phyloP scores from a whole-genome alignment of 176 grass and related monocot species.

The Rhynchospora pubera region DNA sequence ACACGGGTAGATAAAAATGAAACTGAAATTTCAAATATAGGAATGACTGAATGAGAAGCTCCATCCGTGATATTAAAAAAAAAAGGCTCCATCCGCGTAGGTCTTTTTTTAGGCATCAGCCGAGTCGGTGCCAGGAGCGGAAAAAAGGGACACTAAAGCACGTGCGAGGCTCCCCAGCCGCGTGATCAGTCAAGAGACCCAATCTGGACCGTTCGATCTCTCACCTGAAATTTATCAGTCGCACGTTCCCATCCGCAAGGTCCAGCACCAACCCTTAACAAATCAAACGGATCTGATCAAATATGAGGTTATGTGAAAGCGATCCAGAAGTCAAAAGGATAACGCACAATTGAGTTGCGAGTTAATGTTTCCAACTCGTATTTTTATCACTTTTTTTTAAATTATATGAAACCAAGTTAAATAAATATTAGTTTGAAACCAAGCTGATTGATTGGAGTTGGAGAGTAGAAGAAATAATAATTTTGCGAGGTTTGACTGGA shows the following conservation, averaged over 20 bases:
- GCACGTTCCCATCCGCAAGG: not conserved
- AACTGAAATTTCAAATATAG: too few relatives aligned
- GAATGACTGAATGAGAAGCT: too few relatives aligned
- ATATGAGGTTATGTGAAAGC: not conserved
- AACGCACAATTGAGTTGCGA: not conserved
- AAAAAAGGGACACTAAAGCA: not conserved
- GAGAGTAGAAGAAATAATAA: not conserved
- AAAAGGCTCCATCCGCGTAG: too few relatives aligned
- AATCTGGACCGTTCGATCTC: slow-evolving; percentile 5
- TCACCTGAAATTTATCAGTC: not conserved
- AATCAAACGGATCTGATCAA: not conserved
- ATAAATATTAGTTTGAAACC: not conserved
- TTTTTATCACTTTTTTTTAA: not conserved
- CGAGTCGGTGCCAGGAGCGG: not conserved
- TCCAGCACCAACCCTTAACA: not conserved
- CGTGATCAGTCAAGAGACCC: not conserved
- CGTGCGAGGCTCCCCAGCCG: not conserved
- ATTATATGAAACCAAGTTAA: not conserved
- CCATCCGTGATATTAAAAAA: too few relatives aligned
- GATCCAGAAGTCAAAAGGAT: not conserved
- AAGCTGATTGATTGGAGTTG: not conserved
- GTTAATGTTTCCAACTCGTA: not conserved
- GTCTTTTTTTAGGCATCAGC: too few relatives aligned
- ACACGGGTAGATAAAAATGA: too few relatives aligned
- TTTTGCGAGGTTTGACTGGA: not conserved